Evolutionary conservation across 139 green algal species (phyloP).

Genomic region (Coelastrella sp.): DNA sequence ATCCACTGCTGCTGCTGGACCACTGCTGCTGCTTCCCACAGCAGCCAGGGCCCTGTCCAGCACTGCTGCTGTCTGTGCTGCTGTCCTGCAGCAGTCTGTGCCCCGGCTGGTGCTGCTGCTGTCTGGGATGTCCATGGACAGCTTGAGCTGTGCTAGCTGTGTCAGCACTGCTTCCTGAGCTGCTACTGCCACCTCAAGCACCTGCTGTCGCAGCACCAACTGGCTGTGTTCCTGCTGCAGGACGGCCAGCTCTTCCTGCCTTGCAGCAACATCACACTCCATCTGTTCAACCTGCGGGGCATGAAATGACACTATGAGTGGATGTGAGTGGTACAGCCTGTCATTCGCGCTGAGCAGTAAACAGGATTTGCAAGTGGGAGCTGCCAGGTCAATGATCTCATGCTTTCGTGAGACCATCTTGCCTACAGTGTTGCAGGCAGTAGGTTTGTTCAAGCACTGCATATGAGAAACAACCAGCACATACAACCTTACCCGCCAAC

Average conservation of each 20-base stretch:
- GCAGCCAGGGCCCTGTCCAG: neutral
- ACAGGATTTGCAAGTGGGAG: neutral
- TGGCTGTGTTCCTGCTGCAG: neutral
- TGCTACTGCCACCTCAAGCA: neutral
- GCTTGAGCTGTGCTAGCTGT: neutral
- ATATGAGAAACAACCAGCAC: too few relatives aligned
- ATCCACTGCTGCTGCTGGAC: neutral
- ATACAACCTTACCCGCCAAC: too few relatives aligned
- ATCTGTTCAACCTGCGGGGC: slow-evolving; percentile 4
- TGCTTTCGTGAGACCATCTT: too few relatives aligned
- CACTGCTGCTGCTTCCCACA: neutral
- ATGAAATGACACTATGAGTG: neutral
- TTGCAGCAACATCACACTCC: neutral
- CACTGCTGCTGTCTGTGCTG: neutral
- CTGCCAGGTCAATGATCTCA: too few relatives aligned
- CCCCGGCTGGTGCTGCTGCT: neutral
- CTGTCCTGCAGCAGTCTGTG: neutral
- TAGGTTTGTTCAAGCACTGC: too few relatives aligned
- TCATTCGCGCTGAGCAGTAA: neutral
- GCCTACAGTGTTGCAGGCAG: too few relatives aligned
- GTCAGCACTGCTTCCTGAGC: neutral
- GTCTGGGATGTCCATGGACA: neutral
- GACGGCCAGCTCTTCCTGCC: neutral
- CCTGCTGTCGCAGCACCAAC: neutral
- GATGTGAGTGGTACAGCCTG: too few relatives aligned